Percentiles rank a stretch among this genome's conserved stretches.
These are phyloP conservation scores for Paecilomyces sp. DNA, from an alignment of 2,329 filamentous ascomycete species.

Conservation along the genomic window DNA sequence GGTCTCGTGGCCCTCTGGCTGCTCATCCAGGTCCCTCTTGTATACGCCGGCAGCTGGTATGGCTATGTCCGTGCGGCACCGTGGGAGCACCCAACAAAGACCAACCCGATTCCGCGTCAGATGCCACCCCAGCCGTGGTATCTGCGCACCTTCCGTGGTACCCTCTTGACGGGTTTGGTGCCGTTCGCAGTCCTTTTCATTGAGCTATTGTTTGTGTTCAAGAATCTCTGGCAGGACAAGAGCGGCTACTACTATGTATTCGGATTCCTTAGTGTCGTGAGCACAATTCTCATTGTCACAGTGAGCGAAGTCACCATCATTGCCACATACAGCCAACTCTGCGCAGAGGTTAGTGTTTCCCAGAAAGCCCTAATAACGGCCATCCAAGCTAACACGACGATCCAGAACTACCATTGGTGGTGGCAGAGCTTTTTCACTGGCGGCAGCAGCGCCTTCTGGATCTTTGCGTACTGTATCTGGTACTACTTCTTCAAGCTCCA, in stretches of 20 bases:
- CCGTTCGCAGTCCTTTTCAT: conserved; percentile 86
- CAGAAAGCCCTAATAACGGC: not conserved
- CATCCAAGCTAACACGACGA: not conserved
- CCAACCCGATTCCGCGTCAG: conserved; percentile 62
- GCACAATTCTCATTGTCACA: conserved; percentile 63
- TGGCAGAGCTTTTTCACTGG: conserved; percentile 82
- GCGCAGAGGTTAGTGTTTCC: conserved; percentile 54
- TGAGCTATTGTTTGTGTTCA: conserved; percentile 79
- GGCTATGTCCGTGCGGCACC: conserved; percentile 60
- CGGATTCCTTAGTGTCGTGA: conserved; percentile 72
- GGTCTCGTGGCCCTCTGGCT: conserved; percentile 72
- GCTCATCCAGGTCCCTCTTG: conserved; percentile 76
- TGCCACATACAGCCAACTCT: conserved; percentile 73
- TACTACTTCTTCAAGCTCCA: conserved; percentile 77
- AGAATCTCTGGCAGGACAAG: conserved; percentile 84
- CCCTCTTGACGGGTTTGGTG: conserved; percentile 67
- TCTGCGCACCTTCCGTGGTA: conserved; percentile 53
- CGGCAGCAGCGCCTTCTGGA: conserved; percentile 68
- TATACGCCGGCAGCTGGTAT: conserved; percentile 72
- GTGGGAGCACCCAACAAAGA: conserved; percentile 79
- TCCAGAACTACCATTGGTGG: conserved; percentile 79
- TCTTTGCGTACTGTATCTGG: conserved; percentile 76
- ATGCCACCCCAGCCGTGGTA: conserved; percentile 74
- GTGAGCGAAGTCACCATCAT: conserved; percentile 80
- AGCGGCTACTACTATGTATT: conserved; percentile 90